Evolutionary conservation across 2,329 filamentous ascomycete species (phyloP).

Genomic region (Penicillium sp.): DNA sequence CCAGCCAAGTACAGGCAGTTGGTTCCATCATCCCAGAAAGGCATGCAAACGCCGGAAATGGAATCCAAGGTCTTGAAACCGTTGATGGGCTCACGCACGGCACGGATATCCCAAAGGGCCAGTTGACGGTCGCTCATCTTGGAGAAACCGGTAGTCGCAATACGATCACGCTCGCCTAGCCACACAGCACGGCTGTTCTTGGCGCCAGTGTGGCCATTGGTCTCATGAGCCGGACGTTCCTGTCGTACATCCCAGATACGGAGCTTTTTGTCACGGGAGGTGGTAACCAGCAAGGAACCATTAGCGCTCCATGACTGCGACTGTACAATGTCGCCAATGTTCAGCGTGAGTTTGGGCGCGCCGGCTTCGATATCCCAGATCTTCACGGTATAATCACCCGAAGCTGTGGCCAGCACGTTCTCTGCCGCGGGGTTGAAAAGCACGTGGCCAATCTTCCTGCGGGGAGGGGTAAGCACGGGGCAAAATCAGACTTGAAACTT

Average conservation of each 20-base stretch:
- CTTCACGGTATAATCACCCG: conserved; percentile 92
- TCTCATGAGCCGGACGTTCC: conserved; percentile 81
- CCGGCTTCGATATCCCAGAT: conserved; percentile 89
- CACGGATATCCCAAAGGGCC: conserved; percentile 90
- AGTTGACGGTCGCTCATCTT: conserved; percentile 97
- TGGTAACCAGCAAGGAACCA: conserved; percentile 82
- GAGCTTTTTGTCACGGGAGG: conserved; percentile 96
- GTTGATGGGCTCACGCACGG: conserved; percentile 74
- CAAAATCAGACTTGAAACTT: not conserved
- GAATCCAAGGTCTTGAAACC: conserved; percentile 90
- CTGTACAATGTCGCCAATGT: conserved; percentile 89
- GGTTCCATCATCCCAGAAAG: conserved; percentile 98
- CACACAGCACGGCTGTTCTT: conserved; percentile 97
- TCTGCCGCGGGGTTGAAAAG: conserved; percentile 96
- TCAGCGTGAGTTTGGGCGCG: conserved; percentile 70
- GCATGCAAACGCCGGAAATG: conserved; percentile 97
- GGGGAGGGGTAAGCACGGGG: conserved; percentile 22
- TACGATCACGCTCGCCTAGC: conserved; percentile 94
- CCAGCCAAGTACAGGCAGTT: conserved; percentile 94
- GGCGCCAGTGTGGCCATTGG: conserved; percentile 80
- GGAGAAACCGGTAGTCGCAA: conserved; percentile 96
- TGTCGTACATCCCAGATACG: conserved; percentile 97
- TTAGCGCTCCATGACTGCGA: conserved; percentile 93
- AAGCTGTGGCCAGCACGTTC: conserved; percentile 91
- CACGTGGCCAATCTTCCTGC: conserved; percentile 94